Evolutionary conservation across 495 filamentous ascomycete genomes (phyloP).

Genomic region (Tricharina praecox): DNA sequence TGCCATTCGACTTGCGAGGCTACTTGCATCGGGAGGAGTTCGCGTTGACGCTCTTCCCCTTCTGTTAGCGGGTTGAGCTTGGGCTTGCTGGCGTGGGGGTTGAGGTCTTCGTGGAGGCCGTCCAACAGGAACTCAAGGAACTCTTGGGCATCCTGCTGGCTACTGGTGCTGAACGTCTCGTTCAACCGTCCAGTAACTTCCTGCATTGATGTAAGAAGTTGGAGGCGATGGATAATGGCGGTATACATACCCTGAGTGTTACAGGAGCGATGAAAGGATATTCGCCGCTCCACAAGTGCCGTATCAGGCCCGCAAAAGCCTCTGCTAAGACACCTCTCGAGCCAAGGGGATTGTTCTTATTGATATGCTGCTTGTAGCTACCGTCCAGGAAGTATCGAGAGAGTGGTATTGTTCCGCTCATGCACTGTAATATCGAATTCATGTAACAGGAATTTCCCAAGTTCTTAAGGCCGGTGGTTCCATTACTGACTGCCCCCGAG

Average conservation of each 20-base stretch:
- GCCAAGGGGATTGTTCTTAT: slow-evolving; percentile 45
- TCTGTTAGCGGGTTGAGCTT: slow-evolving; percentile 43
- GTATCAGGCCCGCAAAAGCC: slow-evolving; percentile 56
- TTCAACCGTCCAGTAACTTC: slow-evolving; percentile 25
- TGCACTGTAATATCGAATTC: slow-evolving; percentile 70
- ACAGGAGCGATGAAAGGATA: slow-evolving; percentile 37
- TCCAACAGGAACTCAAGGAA: slow-evolving; percentile 59
- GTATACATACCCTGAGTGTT: slow-evolving; percentile 44
- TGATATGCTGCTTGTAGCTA: slow-evolving; percentile 30
- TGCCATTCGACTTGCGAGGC: slow-evolving; percentile 52
- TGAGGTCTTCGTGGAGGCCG: slow-evolving; percentile 59
- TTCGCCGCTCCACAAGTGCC: slow-evolving; percentile 52
- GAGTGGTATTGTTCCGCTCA: slow-evolving; percentile 59
- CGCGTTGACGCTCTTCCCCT: slow-evolving; percentile 45
- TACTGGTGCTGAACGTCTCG: slow-evolving; percentile 31
- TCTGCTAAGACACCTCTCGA: slow-evolving; percentile 65
- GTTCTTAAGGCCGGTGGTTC: slow-evolving; percentile 57
- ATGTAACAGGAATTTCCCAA: slow-evolving; percentile 76
- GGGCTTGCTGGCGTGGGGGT: slow-evolving; percentile 43
- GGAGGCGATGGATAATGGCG: not conserved
- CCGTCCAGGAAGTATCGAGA: slow-evolving; percentile 50
- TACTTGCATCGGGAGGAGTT: slow-evolving; percentile 41
- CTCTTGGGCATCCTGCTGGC: slow-evolving; percentile 65
- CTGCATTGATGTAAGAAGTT: slow-evolving; percentile 16
- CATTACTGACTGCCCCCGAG: slow-evolving; percentile 12